phyloP scores from a whole-genome alignment of 441 rosid genomes.

The Kokia cookei region DNA sequence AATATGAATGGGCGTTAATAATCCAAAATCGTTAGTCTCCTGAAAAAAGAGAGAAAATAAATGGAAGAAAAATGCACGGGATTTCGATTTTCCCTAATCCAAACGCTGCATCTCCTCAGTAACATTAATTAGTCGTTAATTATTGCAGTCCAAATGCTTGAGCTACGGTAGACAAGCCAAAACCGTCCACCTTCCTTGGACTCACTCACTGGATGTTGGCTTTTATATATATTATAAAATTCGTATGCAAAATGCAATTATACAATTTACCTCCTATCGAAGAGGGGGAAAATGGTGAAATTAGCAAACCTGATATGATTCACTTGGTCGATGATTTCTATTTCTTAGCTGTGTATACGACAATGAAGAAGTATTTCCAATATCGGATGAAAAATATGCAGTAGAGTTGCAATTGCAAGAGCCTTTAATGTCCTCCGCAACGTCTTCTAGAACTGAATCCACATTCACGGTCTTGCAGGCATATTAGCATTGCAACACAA shows the following conservation, averaged over 20 bases:
- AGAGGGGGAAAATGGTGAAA: not conserved
- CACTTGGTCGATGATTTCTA: constrained; percentile 18
- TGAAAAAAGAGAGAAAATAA: not conserved
- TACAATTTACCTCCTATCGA: not conserved
- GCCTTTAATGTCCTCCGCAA: constrained; percentile 11
- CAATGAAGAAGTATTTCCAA: constrained; percentile 10
- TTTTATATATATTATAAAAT: not conserved
- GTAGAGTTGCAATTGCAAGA: constrained; percentile 17
- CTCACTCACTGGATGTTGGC: not conserved
- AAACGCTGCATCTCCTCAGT: not conserved
- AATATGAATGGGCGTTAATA: not conserved
- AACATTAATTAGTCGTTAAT: not conserved
- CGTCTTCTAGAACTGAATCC: not conserved
- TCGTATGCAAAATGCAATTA: not conserved
- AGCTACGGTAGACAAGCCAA: not conserved
- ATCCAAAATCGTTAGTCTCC: not conserved
- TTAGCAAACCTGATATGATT: not conserved
- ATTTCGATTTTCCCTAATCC: not conserved
- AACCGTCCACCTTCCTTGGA: not conserved
- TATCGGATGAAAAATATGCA: constrained; percentile 25
- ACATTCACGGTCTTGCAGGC: not conserved
- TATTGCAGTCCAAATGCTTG: not conserved
- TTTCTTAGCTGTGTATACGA: constrained; percentile 14
- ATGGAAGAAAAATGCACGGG: not conserved
- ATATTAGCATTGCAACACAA: not conserved